Percentiles rank a stretch among this genome's conserved stretches.
phyloP scores from a whole-genome alignment of 768 basidiomycete species.

The Arthromyces matolae region DNA sequence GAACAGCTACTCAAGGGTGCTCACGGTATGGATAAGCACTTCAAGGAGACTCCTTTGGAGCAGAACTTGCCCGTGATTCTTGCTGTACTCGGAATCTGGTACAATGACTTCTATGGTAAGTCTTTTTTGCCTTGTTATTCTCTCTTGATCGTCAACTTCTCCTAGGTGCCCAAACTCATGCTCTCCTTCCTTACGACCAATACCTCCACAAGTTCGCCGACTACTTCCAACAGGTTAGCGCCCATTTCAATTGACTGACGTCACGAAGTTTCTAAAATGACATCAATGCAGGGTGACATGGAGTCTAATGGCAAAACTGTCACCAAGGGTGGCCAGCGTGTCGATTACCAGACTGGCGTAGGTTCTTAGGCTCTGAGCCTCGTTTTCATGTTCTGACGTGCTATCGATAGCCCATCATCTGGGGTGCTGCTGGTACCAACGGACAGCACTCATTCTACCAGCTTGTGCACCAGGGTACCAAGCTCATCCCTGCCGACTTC shows the following conservation, averaged over 20 bases:
- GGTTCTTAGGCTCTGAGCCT: conserved; percentile 24
- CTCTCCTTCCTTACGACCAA: conserved; percentile 95
- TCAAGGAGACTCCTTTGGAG: conserved; percentile 84
- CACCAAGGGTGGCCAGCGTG: conserved; percentile 90
- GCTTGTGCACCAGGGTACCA: conserved; percentile 91
- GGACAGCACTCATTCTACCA: conserved; percentile 99
- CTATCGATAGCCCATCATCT: conserved; percentile 81
- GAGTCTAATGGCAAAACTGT: conserved; percentile 98
- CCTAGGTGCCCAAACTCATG: conserved; percentile 87
- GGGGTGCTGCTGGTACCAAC: conserved; percentile 98
- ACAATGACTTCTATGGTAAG: conserved; percentile 93
- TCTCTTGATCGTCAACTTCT: neutral
- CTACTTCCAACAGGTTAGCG: conserved; percentile 89
- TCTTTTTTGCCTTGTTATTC: neutral
- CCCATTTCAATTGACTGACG: neutral
- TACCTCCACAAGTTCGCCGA: conserved; percentile 99
- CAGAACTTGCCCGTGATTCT: conserved; percentile 89
- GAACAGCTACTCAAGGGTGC: conserved; percentile 86
- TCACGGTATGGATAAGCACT: conserved; percentile 97
- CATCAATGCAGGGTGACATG: conserved; percentile 79
- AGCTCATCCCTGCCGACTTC: conserved; percentile 89
- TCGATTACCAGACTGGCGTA: conserved; percentile 95
- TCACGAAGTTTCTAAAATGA: neutral
- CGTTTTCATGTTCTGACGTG: neutral
- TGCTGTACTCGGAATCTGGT: conserved; percentile 92